Evolutionary conservation across 805 yeast species (phyloP), one percentile per base, ranked within the genome.

Genomic region (Candida maris): DNA sequence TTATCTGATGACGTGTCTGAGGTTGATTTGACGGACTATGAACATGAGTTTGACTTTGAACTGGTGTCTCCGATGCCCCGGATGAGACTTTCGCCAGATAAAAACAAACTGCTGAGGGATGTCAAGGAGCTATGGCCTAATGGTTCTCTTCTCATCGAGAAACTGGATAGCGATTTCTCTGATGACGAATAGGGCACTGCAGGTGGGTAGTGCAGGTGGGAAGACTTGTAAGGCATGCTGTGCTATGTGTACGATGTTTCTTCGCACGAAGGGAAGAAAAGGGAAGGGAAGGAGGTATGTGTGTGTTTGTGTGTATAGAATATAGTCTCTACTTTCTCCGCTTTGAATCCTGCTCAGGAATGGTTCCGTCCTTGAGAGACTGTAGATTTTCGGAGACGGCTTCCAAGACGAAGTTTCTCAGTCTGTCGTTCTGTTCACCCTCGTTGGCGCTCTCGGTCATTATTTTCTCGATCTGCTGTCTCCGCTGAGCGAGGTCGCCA

Each of bases 391-490:
- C 72, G 28, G 79, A 74, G 4, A 89, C 80, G 8, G 83, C 79
- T 10, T 74, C 75, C 45, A 75, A 65, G 21, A 89, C 77, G 48
- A 82, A 75, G 27, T 77, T 77, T 51, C 82, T 77, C 30, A 89
- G 65, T 19, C 78, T 83, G 44, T 77, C 85, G 56, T 88, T 95
- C 3, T 91, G 86, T 51, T 86, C 81, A 4, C 81, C 94, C 38
- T 94, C 79, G 44, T 77, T 71, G 2, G 35, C 30, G 13, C 42
- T 29, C 12, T 51, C 43, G 18, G 26, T 41, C 44, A 88, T 72
- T 17, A 91, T 86, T 26, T 71, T 75, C 51, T 83, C 85, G 17
- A 91, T 65, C 52, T 73, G 68, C 47, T 67, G 65, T 46, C 93
- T 71, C 51, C 82, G 77, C 35, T 71, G 81, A 21, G 69, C 68